These are phyloP conservation scores for Yamadazyma takamatsuzukensis DNA, from an alignment of 805 yeast species.

Conservation along the genomic window DNA sequence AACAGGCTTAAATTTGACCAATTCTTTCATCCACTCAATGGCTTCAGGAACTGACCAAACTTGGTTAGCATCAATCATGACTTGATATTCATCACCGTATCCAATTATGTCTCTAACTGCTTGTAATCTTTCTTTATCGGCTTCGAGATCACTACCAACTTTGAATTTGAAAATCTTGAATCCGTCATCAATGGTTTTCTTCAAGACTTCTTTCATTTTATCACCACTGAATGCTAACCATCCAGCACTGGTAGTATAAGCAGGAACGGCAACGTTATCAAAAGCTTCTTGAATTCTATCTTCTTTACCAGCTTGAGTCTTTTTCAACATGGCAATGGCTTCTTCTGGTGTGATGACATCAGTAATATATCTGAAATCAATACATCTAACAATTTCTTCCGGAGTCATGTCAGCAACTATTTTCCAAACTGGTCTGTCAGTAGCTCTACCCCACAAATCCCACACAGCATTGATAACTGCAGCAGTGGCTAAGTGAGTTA, in stretches of 20 bases:
- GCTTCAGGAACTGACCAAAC: slow-evolving; percentile 16
- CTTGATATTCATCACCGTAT: slow-evolving; percentile 22
- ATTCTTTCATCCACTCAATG: slow-evolving; percentile 16
- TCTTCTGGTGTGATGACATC: slow-evolving; percentile 43
- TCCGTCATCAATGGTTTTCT: slow-evolving; percentile 33
- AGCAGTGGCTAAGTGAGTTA: slow-evolving; percentile 38
- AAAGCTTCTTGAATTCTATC: slow-evolving; percentile 17
- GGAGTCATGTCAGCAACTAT: slow-evolving; percentile 40
- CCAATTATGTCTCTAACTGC: slow-evolving; percentile 40
- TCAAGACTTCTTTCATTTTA: slow-evolving; percentile 26
- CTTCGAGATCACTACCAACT: slow-evolving; percentile 35
- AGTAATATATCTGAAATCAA: slow-evolving; percentile 40
- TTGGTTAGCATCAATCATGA: slow-evolving; percentile 14
- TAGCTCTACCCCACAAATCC: slow-evolving; percentile 41
- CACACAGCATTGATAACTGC: slow-evolving; percentile 40
- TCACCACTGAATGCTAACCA: slow-evolving; percentile 42
- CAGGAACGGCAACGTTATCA: slow-evolving; percentile 35
- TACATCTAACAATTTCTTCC: slow-evolving; percentile 35
- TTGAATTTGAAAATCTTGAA: slow-evolving; percentile 39
- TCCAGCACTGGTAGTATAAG: slow-evolving; percentile 44
- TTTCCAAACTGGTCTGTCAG: slow-evolving; percentile 39
- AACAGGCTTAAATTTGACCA: slow-evolving; percentile 13
- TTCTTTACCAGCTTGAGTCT: slow-evolving; percentile 26
- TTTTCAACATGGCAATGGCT: slow-evolving; percentile 27
- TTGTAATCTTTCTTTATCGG: slow-evolving; percentile 29